A percentile compares a stretch with the other conserved stretches of the same genome.
Conservation (phyloP, 2,329 filamentous ascomycete genomes). For the Apiospora sp. region DNA sequence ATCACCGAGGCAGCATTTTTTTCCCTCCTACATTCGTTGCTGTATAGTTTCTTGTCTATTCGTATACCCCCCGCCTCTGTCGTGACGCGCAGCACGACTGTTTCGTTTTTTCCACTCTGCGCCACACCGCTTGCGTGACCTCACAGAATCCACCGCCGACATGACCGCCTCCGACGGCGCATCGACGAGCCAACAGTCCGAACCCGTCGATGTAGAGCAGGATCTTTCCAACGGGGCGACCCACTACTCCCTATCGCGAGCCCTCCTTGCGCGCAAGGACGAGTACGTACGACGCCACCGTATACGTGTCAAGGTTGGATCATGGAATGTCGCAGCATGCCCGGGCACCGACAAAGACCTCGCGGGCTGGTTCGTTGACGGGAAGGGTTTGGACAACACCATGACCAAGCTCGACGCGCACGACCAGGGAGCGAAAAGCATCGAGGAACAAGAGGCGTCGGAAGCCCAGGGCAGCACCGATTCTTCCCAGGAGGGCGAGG, state of each 20-base stretch:
- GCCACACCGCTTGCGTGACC: conserved; percentile 7
- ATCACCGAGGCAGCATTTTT: neutral
- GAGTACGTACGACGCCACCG: conserved; percentile 81
- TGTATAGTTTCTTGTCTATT: conserved; percentile 11
- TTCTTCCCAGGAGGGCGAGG: conserved; percentile 52
- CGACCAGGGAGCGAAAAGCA: conserved; percentile 51
- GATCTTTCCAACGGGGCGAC: conserved; percentile 46
- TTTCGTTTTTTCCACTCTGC: neutral
- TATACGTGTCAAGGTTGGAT: conserved; percentile 87
- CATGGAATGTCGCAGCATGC: conserved; percentile 92
- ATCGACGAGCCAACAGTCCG: conserved; percentile 45
- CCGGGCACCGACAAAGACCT: conserved; percentile 89
- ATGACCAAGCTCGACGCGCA: conserved; percentile 63
- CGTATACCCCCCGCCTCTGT: neutral
- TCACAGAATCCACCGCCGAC: conserved; percentile 17
- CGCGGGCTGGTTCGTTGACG: conserved; percentile 85
- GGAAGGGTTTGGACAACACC: conserved; percentile 72
- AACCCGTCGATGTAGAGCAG: conserved; percentile 50
- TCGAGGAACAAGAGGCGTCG: conserved; percentile 39
- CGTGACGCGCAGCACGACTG: neutral
- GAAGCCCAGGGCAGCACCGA: conserved; percentile 31
- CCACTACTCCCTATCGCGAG: conserved; percentile 67
- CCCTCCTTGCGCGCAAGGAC: conserved; percentile 74
- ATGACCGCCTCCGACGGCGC: conserved; percentile 40
- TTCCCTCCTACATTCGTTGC: conserved; percentile 2